Evolutionary conservation across 768 basidiomycete genomes (phyloP).

Genomic region (Boletellus sp.): DNA sequence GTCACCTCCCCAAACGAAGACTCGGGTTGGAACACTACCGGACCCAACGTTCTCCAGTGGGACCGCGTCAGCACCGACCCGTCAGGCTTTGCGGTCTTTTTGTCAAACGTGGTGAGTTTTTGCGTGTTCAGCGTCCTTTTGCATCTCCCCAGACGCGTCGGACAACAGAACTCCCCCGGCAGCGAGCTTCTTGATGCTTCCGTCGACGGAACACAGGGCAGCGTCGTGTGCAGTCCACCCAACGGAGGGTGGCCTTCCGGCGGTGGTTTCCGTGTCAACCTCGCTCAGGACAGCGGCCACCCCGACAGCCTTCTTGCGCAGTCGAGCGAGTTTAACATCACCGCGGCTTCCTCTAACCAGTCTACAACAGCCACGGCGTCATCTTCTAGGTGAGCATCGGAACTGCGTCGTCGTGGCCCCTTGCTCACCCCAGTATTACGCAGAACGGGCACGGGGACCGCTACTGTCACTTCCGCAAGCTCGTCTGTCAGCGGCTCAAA

Average conservation of each 20-base stretch:
- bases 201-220: slow-evolving; percentile 46
- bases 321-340: slow-evolving; percentile 58
- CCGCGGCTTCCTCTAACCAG: slow-evolving; percentile 13
- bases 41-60: slow-evolving; percentile 58
- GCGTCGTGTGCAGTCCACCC: slow-evolving; percentile 47
- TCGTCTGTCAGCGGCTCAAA: slow-evolving; percentile 26
- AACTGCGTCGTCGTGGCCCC: background rate
- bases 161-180: slow-evolving; percentile 34
- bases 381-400: slow-evolving; percentile 17
- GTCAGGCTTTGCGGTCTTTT: slow-evolving; percentile 61
- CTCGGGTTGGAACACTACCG: slow-evolving; percentile 56
- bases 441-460: slow-evolving; percentile 8
- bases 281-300: slow-evolving; percentile 49
- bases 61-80: slow-evolving; percentile 61
- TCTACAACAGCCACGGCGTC: slow-evolving; percentile 15
- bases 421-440: background rate
- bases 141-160: slow-evolving; percentile 1
- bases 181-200: slow-evolving; percentile 51
- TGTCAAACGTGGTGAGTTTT: slow-evolving; percentile 56
- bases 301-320: slow-evolving; percentile 64
- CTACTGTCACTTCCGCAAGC: slow-evolving; percentile 23
- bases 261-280: slow-evolving; percentile 64
- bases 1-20: slow-evolving; percentile 49
- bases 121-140: background rate
- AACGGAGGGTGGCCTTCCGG: slow-evolving; percentile 66